phyloP scores from a whole-genome alignment of 352 stramenopile genomes.

The Hyaloperonospora arabidopsidis region DNA sequence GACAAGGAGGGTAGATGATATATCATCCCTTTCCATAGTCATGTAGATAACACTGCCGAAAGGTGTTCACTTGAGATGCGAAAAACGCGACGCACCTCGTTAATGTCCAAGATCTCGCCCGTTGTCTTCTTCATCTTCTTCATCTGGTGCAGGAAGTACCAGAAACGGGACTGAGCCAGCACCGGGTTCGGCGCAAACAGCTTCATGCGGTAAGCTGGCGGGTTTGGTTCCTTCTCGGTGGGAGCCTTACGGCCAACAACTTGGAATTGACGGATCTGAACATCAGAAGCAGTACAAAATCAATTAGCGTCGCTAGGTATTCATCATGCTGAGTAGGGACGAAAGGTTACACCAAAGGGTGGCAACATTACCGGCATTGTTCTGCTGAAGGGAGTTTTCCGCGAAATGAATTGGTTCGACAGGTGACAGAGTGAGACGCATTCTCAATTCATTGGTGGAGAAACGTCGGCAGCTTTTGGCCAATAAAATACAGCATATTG shows the following conservation, averaged over 20 bases:
- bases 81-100: constrained; percentile 84
- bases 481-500: constrained; percentile 8
- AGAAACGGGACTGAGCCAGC: constrained; percentile 99
- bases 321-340: neutral
- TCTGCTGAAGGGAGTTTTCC: constrained; percentile 34
- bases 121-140: constrained; percentile 99
- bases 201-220: constrained; percentile 98
- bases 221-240: constrained; percentile 96
- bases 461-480: constrained; percentile 9
- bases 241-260: constrained; percentile 98
- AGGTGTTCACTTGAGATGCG: constrained; percentile 8
- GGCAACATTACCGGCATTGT: constrained; percentile 27
- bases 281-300: neutral
- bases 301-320: neutral
- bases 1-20: constrained; percentile 12
- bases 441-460: constrained; percentile 24
- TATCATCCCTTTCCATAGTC: constrained; percentile 13
- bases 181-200: constrained; percentile 95
- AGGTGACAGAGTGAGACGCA: neutral
- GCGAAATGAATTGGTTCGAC: constrained; percentile 12
- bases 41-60: constrained; percentile 5
- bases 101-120: constrained; percentile 98
- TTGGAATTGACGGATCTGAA: constrained; percentile 97
- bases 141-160: constrained; percentile 99
- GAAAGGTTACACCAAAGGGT: neutral